Conservation (phyloP, 2,329 filamentous ascomycete genomes). For the Scytalidium lignicola region DNA sequence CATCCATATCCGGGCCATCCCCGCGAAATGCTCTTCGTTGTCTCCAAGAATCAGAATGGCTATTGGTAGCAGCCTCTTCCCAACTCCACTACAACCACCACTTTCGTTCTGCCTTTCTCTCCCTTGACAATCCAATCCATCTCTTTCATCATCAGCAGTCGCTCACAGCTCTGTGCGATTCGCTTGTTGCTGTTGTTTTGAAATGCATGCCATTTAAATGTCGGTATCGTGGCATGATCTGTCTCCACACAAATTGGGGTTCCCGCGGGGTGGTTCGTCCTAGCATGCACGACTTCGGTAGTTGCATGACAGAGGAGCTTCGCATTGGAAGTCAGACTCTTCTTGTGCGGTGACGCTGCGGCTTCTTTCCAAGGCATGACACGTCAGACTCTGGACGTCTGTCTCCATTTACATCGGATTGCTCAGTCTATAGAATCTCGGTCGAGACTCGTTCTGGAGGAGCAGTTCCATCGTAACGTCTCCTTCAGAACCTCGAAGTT, state of each 20-base stretch:
- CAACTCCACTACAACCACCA: too few species aligned
- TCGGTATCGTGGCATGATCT: constrained; percentile 24
- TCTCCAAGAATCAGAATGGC: too few species aligned
- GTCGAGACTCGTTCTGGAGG: neutral
- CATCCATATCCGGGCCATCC: too few species aligned
- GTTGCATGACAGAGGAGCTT: constrained; percentile 17
- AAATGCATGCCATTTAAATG: constrained; percentile 17
- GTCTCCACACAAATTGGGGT: constrained; percentile 13
- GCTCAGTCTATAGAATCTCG: neutral
- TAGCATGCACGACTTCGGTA: constrained; percentile 16
- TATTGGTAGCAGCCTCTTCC: too few species aligned
- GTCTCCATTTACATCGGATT: neutral
- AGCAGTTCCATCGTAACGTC: neutral
- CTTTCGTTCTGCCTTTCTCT: neutral
- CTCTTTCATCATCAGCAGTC: constrained; percentile 17
- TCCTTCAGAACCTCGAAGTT: neutral
- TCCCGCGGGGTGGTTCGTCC: constrained; percentile 16
- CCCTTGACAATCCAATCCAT: neutral
- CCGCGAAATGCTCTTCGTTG: neutral
- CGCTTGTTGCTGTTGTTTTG: constrained; percentile 11
- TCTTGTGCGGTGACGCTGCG: constrained; percentile 10
- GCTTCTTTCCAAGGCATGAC: constrained; percentile 12
- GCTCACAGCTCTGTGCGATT: constrained; percentile 19
- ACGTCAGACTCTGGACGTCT: constrained; percentile 21
- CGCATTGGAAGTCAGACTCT: constrained; percentile 19